A percentile compares a stretch with the other conserved stretches of the same genome.
phyloP scores from a whole-genome alignment of 441 rosid species.

The Omphalea diandra region DNA sequence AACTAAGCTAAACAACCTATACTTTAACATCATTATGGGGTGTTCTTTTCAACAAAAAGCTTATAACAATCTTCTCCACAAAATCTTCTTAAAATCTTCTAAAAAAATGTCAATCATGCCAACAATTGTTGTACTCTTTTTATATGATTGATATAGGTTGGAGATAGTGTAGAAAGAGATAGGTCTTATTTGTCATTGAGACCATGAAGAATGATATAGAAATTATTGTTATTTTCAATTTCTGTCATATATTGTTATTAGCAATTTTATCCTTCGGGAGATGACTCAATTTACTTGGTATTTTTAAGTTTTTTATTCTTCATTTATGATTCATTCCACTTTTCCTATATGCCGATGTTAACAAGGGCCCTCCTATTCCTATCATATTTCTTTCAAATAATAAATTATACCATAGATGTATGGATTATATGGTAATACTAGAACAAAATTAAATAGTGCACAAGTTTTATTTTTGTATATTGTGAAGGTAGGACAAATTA shows the following conservation, averaged over 20 bases:
- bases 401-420: no score
- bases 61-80: no score
- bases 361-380: not conserved
- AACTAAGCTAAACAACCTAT: no score
- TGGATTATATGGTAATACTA: not conserved
- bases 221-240: slow-evolving; percentile 26
- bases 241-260: not conserved
- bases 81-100: no score
- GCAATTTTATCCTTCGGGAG: not conserved
- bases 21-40: no score
- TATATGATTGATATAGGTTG: slow-evolving; percentile 46
- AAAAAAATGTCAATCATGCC: no score
- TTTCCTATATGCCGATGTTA: not conserved
- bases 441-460: not conserved
- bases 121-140: slow-evolving; percentile 4
- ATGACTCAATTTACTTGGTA: not conserved
- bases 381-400: no score
- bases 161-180: slow-evolving; percentile 93
- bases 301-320: not conserved
- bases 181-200: slow-evolving; percentile 77
- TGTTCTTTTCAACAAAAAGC: no score
- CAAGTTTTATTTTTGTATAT: not conserved
- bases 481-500: not conserved
- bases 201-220: slow-evolving; percentile 98
- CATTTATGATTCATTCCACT: not conserved